phyloP scores from a whole-genome alignment of 2,329 filamentous ascomycete species.

The Cladosporium sp. region DNA sequence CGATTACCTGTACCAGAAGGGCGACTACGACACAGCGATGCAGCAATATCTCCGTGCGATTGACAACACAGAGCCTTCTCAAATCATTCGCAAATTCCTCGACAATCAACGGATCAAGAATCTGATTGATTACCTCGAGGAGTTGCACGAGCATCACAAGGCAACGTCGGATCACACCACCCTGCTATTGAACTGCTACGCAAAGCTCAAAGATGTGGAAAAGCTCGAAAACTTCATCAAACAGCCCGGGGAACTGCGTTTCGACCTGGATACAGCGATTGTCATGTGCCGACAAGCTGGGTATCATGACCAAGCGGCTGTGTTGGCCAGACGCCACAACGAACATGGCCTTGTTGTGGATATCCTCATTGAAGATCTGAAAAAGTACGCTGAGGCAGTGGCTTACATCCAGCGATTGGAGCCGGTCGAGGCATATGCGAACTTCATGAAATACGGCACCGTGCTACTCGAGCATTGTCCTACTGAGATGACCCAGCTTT shows the following conservation, averaged over 20 bases:
- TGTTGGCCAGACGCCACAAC: slow-evolving; percentile 87
- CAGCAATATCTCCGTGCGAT: slow-evolving; percentile 95
- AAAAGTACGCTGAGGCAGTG: slow-evolving; percentile 81
- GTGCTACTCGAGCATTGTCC: slow-evolving; percentile 86
- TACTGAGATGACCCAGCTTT: slow-evolving; percentile 75
- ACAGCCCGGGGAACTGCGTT: slow-evolving; percentile 88
- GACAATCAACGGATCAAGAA: slow-evolving; percentile 98
- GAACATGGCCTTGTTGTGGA: slow-evolving; percentile 93
- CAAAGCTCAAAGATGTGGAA: slow-evolving; percentile 93
- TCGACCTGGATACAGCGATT: slow-evolving; percentile 95
- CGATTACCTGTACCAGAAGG: slow-evolving; percentile 90
- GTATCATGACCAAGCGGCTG: slow-evolving; percentile 95
- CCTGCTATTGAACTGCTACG: slow-evolving; percentile 91
- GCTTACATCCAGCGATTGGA: slow-evolving; percentile 89
- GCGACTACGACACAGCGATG: slow-evolving; percentile 98
- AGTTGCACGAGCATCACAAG: slow-evolving; percentile 88
- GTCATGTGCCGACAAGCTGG: slow-evolving; percentile 96
- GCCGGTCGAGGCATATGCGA: slow-evolving; percentile 76
- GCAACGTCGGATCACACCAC: slow-evolving; percentile 96
- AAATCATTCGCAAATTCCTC: slow-evolving; percentile 94
- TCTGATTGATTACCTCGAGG: slow-evolving; percentile 93
- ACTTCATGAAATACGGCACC: slow-evolving; percentile 91
- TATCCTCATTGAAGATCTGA: slow-evolving; percentile 92
- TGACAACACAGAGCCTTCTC: slow-evolving; percentile 91
- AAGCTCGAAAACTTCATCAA: slow-evolving; percentile 98